Evolutionary conservation across 2,329 filamentous ascomycete genomes (phyloP), one percentile per base, ranked within the genome.

Genomic region (Diplocarpon mali): DNA sequence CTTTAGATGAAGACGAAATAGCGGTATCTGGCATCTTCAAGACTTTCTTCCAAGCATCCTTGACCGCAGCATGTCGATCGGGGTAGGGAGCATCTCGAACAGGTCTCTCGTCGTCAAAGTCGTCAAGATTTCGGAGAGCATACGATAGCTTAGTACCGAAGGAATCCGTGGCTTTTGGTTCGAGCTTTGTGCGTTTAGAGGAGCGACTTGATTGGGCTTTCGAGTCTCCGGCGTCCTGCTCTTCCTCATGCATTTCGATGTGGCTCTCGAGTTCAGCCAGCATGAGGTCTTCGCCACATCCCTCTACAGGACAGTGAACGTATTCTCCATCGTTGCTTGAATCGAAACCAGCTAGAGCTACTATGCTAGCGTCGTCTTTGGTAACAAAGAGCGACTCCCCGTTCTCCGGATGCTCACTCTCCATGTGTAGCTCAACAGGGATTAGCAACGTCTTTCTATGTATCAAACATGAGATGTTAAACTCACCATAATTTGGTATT

Each of bases 241-340:
- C 51, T 28, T 51, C 45, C 29, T 57, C 53, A 56, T 83, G 78
- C 45, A 80, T 64, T 53, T 80, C 73, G 30, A 80, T 56, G 56
- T 83, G 79, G 36, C 66, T 69, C 13, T 74, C 68, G 30, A 82
- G 63, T 53, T 80, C 74, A 13, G 64, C 60, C 7, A 66, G 54
- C 6, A 67, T 61, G 15, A 81, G 60, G n/a, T 68, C 59, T 58
- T 84, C 78, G 28, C 73, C 73, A 56, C 80, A 85, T 16, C 69
- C 71, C 13, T 73, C 69, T 29, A 70, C 52, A 1, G 73, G 70
- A 53, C 78, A 81, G 35, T 71, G 65, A 16, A 69, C 64, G 55
- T 76, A 77, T 13, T 64, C 46, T 7, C 52, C 50, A 32, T 65
- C 59, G 30, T 60, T 37, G 2, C 27, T 54, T 37, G 51, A 45